Percentiles rank a stretch among this genome's conserved stretches.
These are phyloP conservation scores for Lactifluus subvellereus DNA, from an alignment of 768 basidiomycete genomes.

Conservation along the genomic window DNA sequence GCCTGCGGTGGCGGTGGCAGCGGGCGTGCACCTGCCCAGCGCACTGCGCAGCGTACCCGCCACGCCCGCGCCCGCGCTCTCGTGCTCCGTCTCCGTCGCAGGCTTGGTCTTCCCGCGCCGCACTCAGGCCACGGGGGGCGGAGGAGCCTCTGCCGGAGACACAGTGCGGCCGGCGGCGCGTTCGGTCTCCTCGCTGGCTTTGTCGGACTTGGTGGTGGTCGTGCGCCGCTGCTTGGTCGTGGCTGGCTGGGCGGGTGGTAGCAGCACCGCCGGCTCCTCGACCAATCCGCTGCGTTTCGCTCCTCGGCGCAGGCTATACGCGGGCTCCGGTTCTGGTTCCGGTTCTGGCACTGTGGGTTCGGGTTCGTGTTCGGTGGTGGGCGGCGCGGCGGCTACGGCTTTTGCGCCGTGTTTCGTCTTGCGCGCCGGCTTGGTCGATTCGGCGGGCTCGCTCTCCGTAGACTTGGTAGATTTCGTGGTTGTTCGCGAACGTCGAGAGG, in stretches of 20 bases:
- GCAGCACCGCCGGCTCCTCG: conserved; percentile 3
- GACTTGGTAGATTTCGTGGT: conserved; percentile 23
- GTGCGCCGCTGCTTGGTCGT: conserved; percentile 22
- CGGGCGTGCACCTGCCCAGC: conserved; percentile 25
- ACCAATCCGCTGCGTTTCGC: conserved; percentile 19
- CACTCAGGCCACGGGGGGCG: background rate
- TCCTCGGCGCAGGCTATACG: conserved; percentile 21
- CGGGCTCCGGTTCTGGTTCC: conserved; percentile 4
- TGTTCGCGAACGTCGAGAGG: conserved; percentile 28
- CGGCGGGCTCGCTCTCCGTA: conserved; percentile 17
- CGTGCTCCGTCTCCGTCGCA: conserved; percentile 8
- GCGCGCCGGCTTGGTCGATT: conserved; percentile 12
- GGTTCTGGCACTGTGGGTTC: background rate
- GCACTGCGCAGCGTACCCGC: conserved; percentile 8
- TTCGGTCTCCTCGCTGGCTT: conserved; percentile 11
- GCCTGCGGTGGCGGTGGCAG: conserved; percentile 3
- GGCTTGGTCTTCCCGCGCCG: conserved; percentile 17
- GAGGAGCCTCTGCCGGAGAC: conserved; percentile 9
- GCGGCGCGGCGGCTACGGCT: background rate
- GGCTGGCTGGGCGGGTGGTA: background rate
- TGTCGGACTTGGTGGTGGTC: conserved; percentile 24
- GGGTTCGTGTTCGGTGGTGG: background rate
- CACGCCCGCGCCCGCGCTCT: background rate
- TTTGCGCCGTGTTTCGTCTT: conserved; percentile 14
- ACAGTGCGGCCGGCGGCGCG: conserved; percentile 22